Conservation (phyloP, 208 protist species). For the Vickermania ingenoplastis region DNA sequence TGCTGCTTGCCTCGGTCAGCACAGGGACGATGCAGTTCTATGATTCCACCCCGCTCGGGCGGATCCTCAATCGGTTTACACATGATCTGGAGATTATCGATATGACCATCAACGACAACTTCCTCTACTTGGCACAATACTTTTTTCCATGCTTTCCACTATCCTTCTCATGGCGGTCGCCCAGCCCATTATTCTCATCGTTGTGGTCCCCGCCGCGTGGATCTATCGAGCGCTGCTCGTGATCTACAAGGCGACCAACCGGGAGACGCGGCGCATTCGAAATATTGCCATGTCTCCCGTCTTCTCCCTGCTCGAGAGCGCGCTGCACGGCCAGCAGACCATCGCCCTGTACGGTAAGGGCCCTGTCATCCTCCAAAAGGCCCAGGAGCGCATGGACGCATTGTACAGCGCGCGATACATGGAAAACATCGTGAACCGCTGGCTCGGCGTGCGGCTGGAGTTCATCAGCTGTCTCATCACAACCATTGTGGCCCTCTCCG, state of each 20-base stretch:
- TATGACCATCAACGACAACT: slow-evolving; percentile 47
- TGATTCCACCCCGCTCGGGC: slow-evolving; percentile 90
- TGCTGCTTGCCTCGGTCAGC: slow-evolving; percentile 48
- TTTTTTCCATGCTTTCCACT: slow-evolving; percentile 44
- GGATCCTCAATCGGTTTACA: slow-evolving; percentile 94
- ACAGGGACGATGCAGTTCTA: slow-evolving; percentile 84
- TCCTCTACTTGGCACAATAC: slow-evolving; percentile 49
- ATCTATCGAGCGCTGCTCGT: slow-evolving; percentile 61
- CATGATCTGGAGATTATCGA: slow-evolving; percentile 73
- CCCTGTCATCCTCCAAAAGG: slow-evolving; percentile 17
- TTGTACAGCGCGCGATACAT: slow-evolving; percentile 42
- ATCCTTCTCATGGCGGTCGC: slow-evolving; percentile 31
- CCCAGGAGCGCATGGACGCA: slow-evolving; percentile 33
- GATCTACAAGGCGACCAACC: slow-evolving; percentile 70
- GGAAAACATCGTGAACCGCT: slow-evolving; percentile 61
- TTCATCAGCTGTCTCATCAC: slow-evolving; percentile 66
- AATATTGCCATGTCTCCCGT: slow-evolving; percentile 88
- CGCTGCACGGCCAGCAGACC: slow-evolving; percentile 71
- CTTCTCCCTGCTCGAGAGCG: slow-evolving; percentile 87
- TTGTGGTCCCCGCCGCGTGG: slow-evolving; percentile 30
- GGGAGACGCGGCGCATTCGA: slow-evolving; percentile 86
- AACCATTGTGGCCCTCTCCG: slow-evolving; percentile 29
- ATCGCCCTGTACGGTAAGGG: slow-evolving; percentile 68
- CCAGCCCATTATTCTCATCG: slow-evolving; percentile 36
- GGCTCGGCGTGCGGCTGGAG: slow-evolving; percentile 89